Conservation (phyloP, 2,329 filamentous ascomycete genomes). For the Lecanosticta acicola region DNA sequence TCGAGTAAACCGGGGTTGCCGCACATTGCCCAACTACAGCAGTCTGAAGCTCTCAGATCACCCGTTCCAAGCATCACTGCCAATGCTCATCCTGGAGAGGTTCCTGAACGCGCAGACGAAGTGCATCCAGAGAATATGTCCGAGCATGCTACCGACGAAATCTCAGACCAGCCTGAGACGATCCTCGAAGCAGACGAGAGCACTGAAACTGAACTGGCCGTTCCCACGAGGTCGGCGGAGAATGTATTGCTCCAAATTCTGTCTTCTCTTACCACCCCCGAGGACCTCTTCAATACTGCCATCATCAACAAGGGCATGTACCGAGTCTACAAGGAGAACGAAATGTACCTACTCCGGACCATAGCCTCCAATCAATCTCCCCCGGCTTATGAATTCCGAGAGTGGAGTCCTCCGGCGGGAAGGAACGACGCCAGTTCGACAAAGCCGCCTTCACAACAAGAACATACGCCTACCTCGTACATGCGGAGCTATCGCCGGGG, state of each 20-base stretch:
- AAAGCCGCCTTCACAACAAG: slow-evolving; percentile 34
- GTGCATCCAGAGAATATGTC: background rate
- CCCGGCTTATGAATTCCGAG: slow-evolving; percentile 55
- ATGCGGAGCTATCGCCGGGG: slow-evolving; percentile 49
- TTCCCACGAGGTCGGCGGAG: slow-evolving; percentile 35
- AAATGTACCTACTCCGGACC: slow-evolving; percentile 49
- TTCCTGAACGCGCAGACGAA: background rate
- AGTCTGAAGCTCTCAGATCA: background rate
- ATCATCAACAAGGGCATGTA: slow-evolving; percentile 54
- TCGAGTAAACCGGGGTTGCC: background rate
- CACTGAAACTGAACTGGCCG: background rate
- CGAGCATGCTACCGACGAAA: background rate
- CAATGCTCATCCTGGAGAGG: background rate
- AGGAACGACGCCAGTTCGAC: slow-evolving; percentile 36
- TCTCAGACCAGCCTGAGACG: background rate
- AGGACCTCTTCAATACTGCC: slow-evolving; percentile 52
- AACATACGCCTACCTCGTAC: slow-evolving; percentile 51
- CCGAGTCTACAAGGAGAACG: slow-evolving; percentile 52
- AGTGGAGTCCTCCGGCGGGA: slow-evolving; percentile 51
- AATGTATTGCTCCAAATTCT: slow-evolving; percentile 50
- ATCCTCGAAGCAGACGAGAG: slow-evolving; percentile 2
- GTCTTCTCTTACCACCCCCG: slow-evolving; percentile 43
- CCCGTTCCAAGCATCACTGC: background rate
- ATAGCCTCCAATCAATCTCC: slow-evolving; percentile 51
- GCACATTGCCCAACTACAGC: background rate